phyloP scores from a whole-genome alignment of 2,329 filamentous ascomycete species.

The Aspergillus persii region DNA sequence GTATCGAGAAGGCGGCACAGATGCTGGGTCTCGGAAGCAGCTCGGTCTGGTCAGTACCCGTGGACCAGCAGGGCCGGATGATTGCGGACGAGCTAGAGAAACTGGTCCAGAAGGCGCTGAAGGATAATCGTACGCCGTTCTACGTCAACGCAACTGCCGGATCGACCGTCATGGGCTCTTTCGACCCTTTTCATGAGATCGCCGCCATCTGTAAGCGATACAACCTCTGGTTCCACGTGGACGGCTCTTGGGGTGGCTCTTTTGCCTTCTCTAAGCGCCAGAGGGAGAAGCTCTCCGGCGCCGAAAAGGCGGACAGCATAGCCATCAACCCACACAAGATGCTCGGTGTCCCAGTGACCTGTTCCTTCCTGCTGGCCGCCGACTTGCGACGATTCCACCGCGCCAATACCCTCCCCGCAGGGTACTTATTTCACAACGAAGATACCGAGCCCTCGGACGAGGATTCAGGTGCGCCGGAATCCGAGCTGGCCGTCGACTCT shows the following conservation, averaged over 20 bases:
- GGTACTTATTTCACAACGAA: constrained; percentile 74
- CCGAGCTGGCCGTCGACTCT: constrained; percentile 32
- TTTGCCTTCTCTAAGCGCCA: constrained; percentile 73
- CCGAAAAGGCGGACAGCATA: constrained; percentile 73
- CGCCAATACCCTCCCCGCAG: constrained; percentile 83
- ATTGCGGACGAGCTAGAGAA: constrained; percentile 62
- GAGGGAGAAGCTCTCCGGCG: constrained; percentile 64
- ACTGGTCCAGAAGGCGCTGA: constrained; percentile 60
- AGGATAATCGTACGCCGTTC: constrained; percentile 74
- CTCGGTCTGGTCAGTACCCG: constrained; percentile 70
- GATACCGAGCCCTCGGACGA: constrained; percentile 38
- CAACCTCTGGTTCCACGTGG: constrained; percentile 87
- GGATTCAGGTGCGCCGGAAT: constrained; percentile 18
- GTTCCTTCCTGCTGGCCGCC: constrained; percentile 78
- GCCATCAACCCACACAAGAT: constrained; percentile 97
- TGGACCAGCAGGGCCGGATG: constrained; percentile 74
- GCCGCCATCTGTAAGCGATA: constrained; percentile 67
- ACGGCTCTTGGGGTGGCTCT: constrained; percentile 86
- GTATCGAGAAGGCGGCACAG: constrained; percentile 89
- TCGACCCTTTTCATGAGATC: constrained; percentile 73
- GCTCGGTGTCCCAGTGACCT: constrained; percentile 87
- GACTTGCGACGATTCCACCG: constrained; percentile 75
- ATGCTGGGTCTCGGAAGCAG: constrained; percentile 78
- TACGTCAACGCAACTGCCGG: constrained; percentile 96
- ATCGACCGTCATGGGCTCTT: constrained; percentile 88